phyloP scores from a whole-genome alignment of 306 rosid genomes.

The Trichosanthes cucumerina region DNA sequence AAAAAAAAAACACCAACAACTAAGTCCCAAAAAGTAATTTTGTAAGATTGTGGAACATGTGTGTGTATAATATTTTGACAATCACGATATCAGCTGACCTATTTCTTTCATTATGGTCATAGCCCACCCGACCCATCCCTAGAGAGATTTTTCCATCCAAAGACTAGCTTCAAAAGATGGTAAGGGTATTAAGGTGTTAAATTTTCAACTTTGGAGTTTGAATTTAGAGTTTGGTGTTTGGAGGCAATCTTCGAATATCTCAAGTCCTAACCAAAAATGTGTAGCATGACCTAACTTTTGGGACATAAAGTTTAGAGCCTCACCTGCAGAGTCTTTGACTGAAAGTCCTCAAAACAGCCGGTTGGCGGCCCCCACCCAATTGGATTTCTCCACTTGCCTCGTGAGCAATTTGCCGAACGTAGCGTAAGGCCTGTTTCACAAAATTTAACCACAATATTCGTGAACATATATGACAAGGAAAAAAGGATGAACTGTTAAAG shows the following conservation, averaged over 20 bases:
- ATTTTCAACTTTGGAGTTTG: not conserved
- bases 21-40: not conserved
- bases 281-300: not conserved
- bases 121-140: not conserved
- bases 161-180: not conserved
- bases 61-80: not conserved
- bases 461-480: not conserved
- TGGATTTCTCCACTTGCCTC: constrained; percentile 79
- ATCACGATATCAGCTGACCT: not conserved
- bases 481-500: not conserved
- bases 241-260: not conserved
- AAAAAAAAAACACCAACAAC: not conserved
- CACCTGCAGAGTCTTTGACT: constrained; percentile 89
- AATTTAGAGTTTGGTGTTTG: not conserved
- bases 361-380: constrained; percentile 86
- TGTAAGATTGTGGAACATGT: not conserved
- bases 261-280: not conserved
- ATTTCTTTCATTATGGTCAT: not conserved
- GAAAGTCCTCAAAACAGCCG: constrained; percentile 83
- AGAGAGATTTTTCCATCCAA: not conserved
- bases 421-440: constrained; percentile 62
- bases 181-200: not conserved
- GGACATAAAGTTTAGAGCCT: not conserved
- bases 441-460: not conserved
- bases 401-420: constrained; percentile 81